phyloP scores from a whole-genome alignment of 768 basidiomycete genomes.

The Kwoniella heveanensis region DNA sequence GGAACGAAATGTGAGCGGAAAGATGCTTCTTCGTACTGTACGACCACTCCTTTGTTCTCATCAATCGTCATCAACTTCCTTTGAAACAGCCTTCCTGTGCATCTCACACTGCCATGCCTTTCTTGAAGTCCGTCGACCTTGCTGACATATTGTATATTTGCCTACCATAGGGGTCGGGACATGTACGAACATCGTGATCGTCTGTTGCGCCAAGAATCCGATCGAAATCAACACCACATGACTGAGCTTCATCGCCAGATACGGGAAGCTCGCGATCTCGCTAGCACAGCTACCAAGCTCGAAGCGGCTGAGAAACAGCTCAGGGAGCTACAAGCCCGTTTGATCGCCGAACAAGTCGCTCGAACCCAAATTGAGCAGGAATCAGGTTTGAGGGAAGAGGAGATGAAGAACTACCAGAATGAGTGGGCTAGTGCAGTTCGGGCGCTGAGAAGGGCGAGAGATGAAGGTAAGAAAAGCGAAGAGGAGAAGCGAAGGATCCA shows the following conservation, averaged over 20 bases:
- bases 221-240: constrained; percentile 24
- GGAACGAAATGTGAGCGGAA: constrained; percentile 30
- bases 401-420: constrained; percentile 46
- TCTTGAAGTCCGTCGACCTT: neutral
- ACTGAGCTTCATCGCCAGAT: constrained; percentile 20
- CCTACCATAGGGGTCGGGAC: constrained; percentile 33
- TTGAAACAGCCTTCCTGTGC: neutral
- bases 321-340: constrained; percentile 50
- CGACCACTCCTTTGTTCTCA: constrained; percentile 4
- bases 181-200: constrained; percentile 49
- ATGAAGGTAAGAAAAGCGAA: constrained; percentile 50
- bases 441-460: constrained; percentile 50
- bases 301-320: constrained; percentile 46
- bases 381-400: constrained; percentile 30
- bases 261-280: constrained; percentile 29
- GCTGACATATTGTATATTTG: neutral
- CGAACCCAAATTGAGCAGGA: constrained; percentile 44
- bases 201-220: constrained; percentile 22
- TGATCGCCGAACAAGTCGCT: constrained; percentile 54
- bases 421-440: constrained; percentile 52
- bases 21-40: constrained; percentile 1
- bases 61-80: constrained; percentile 5
- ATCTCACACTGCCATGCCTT: constrained; percentile 6
- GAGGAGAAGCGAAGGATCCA: constrained; percentile 51
- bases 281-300: constrained; percentile 40